Evolutionary conservation across 805 yeast genomes (phyloP), one percentile per base, ranked within the genome.

Genomic region (Dipodascopsis tothii): DNA sequence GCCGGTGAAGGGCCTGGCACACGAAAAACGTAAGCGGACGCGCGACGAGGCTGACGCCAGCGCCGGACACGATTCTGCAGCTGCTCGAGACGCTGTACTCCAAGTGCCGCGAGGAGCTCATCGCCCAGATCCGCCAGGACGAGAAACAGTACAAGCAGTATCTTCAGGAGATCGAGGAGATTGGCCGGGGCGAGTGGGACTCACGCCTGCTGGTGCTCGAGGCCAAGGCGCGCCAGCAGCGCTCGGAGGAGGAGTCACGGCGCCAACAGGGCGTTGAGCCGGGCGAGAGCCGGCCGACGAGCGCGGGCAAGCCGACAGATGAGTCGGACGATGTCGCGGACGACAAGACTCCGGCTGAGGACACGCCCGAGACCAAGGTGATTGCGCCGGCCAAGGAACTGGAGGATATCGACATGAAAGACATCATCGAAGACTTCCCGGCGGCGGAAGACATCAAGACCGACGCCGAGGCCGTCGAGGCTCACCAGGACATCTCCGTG

Each of bases 181-280:
- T 71, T 14, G 72, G 68, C 39, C 57, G 59, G 30, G 74, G 74
- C 1, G 62, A 62, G 40, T 57, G 69, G 51, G 70, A 69, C 35
- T 66, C 65, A 23, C 60, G 62, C 32, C 52, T 59, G 14, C 46
- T 66, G n/a, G 50, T 52, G 7, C 23, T 42, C 33, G 56, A 43
- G 16, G 33, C 25, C 6, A 37, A 39, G 27, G 49, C 42, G 19
- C 14, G 9, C 19, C 36, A 43, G 20, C 36, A 40, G 21, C 17
- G 6, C 14, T 19, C 33, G 5, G 39, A 23, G 18, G 25, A 16
- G 5, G 36, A 7, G 11, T 9, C 30, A 25, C 7, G 30, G 14
- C 30, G 30, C 11, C 30, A 39, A 1, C 34, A 39, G 17, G 34
- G 21, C 6, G 44, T 16, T 18, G 34, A 35, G 21, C 27, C 5